Percentiles rank a stretch among this genome's conserved stretches.
Evolutionary conservation across 768 basidiomycete species (phyloP).

Genomic region (Mycena olivaceomarginata): DNA sequence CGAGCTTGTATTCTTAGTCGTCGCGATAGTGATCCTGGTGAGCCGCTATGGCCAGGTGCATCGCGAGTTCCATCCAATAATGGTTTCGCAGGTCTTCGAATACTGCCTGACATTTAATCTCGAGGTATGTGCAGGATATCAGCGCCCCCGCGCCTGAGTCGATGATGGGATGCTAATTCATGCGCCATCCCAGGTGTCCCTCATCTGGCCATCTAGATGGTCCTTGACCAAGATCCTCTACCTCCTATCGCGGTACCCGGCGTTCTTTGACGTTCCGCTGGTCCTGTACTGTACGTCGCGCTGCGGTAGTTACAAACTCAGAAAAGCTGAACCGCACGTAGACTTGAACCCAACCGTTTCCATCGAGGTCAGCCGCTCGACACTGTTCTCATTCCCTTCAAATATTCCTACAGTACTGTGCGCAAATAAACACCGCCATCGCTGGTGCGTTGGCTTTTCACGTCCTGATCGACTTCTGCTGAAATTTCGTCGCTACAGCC

Average conservation of each 20-base stretch:
- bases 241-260: slow-evolving; percentile 5
- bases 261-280: slow-evolving; percentile 14
- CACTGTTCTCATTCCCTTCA: not conserved
- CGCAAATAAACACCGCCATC: not conserved
- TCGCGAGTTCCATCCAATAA: not conserved
- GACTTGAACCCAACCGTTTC: not conserved
- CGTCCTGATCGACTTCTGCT: not conserved
- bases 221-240: slow-evolving; percentile 15
- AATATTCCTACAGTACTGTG: slow-evolving; percentile 9
- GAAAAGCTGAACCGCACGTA: not conserved
- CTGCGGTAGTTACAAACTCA: no score
- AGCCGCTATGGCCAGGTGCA: not conserved
- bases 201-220: slow-evolving; percentile 24
- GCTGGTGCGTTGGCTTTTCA: not conserved
- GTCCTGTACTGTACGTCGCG: slow-evolving; percentile 19
- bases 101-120: slow-evolving; percentile 11
- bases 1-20: not conserved
- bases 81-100: slow-evolving; percentile 8
- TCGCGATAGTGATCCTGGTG: not conserved
- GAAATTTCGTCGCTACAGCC: not conserved
- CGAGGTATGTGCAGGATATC: not conserved
- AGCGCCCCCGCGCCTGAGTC: not conserved
- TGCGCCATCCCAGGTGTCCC: not conserved
- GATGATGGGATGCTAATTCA: not conserved
- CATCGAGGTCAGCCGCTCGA: not conserved